Conservation (phyloP, 2,329 filamentous ascomycete genomes). For the Neonectria ditissima region DNA sequence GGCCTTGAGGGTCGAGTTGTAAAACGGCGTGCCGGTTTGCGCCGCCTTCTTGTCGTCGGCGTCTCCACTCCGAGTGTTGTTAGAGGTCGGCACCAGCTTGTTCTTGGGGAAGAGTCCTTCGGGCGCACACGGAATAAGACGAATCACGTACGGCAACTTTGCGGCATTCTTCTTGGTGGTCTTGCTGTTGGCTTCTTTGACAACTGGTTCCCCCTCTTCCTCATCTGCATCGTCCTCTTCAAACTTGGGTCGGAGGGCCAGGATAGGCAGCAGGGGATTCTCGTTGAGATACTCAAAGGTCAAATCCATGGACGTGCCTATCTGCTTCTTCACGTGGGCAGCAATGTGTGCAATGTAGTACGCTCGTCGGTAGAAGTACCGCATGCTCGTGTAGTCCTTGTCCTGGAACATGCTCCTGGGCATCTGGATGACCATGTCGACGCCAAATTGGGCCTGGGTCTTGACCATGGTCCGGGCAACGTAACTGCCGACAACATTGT, state of each 20-base stretch:
- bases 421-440: constrained; percentile 92
- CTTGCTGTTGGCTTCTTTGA: constrained; percentile 43
- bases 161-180: constrained; percentile 41
- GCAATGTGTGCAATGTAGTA: constrained; percentile 91
- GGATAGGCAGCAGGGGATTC: constrained; percentile 80
- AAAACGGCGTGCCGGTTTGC: constrained; percentile 77
- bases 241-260: constrained; percentile 57
- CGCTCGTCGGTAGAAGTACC: constrained; percentile 94
- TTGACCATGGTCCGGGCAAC: constrained; percentile 79
- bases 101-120: constrained; percentile 75
- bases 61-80: constrained; percentile 72
- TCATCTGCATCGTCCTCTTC: constrained; percentile 34
- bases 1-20: constrained; percentile 86
- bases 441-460: constrained; percentile 65
- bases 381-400: constrained; percentile 92
- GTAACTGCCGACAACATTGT: constrained; percentile 93
- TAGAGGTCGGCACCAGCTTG: constrained; percentile 78
- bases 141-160: constrained; percentile 68
- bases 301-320: constrained; percentile 66
- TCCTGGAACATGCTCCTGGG: constrained; percentile 84
- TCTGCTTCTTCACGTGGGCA: constrained; percentile 71
- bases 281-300: constrained; percentile 76
- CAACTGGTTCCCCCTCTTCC: constrained; percentile 25
- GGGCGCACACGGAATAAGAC: constrained; percentile 81
- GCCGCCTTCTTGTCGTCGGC: constrained; percentile 57